phyloP scores from a whole-genome alignment of 2,329 filamentous ascomycete genomes.

The Paramyrothecium roridum region DNA sequence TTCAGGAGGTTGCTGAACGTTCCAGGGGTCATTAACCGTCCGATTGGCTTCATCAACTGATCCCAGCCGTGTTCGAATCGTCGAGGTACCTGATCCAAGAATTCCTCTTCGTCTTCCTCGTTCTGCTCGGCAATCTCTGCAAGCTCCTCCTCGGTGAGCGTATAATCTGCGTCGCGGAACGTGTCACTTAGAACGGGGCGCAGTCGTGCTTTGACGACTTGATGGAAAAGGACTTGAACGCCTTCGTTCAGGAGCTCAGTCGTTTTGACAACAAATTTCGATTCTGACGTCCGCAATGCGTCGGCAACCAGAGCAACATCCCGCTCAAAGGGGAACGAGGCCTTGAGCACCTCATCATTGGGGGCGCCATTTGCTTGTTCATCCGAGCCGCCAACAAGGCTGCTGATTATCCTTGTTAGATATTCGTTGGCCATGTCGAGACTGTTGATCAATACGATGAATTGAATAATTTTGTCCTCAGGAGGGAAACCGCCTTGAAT shows the following conservation, averaged over 20 bases:
- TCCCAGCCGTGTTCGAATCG: constrained; percentile 87
- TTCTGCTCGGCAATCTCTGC: constrained; percentile 51
- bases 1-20: constrained; percentile 76
- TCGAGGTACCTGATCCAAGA: constrained; percentile 67
- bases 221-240: constrained; percentile 79
- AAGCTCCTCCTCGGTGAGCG: constrained; percentile 60
- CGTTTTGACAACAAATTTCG: constrained; percentile 73
- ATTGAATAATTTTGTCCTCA: constrained; percentile 83
- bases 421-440: constrained; percentile 92
- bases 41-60: constrained; percentile 77
- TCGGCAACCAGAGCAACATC: constrained; percentile 69
- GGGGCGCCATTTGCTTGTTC: constrained; percentile 29
- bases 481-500: constrained; percentile 80
- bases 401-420: constrained; percentile 76
- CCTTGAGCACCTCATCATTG: constrained; percentile 45
- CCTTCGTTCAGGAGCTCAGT: constrained; percentile 81
- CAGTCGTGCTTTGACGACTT: constrained; percentile 81
- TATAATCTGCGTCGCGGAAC: constrained; percentile 90
- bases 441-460: constrained; percentile 93
- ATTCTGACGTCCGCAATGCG: constrained; percentile 65
- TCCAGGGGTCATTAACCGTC: constrained; percentile 74
- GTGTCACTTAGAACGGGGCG: constrained; percentile 82
- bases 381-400: constrained; percentile 51
- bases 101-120: constrained; percentile 50
- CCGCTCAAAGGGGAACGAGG: constrained; percentile 76